Conservation (phyloP, 306 rosid genomes). For the Oemleria cerasiformis region DNA sequence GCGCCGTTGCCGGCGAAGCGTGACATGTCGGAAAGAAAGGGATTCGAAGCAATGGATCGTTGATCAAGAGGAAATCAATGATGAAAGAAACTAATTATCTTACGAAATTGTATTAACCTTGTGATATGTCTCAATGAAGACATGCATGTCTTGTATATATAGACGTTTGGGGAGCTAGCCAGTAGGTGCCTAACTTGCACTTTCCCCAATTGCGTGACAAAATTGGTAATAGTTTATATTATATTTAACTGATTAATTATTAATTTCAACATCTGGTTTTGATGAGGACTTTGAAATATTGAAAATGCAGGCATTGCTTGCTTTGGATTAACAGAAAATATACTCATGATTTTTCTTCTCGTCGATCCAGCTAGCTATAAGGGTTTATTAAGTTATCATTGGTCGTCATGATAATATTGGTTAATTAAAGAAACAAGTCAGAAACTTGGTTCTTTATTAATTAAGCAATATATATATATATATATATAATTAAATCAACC, state of each 20-base stretch:
- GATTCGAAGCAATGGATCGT: background rate
- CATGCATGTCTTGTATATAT: background rate
- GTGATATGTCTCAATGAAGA: background rate
- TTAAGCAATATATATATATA: too few species aligned
- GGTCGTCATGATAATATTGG: too few species aligned
- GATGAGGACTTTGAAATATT: background rate
- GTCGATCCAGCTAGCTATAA: too few species aligned
- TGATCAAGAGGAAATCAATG: background rate
- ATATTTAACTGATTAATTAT: background rate
- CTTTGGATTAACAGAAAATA: too few species aligned
- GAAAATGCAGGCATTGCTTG: background rate
- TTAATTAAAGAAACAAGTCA: background rate
- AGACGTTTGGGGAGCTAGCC: background rate
- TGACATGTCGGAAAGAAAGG: conserved; percentile 21
- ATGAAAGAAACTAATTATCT: background rate
- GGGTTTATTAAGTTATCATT: too few species aligned
- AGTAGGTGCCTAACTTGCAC: background rate
- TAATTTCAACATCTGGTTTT: background rate
- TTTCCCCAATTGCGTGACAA: background rate
- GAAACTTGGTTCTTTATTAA: background rate
- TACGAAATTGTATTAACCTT: background rate
- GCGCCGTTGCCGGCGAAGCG: conserved; percentile 5
- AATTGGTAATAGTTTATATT: background rate
- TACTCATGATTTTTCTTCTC: too few species aligned
- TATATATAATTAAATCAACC: too few species aligned